Evolutionary conservation across 768 basidiomycete species (phyloP).

Genomic region (Mycena epipterygia): DNA sequence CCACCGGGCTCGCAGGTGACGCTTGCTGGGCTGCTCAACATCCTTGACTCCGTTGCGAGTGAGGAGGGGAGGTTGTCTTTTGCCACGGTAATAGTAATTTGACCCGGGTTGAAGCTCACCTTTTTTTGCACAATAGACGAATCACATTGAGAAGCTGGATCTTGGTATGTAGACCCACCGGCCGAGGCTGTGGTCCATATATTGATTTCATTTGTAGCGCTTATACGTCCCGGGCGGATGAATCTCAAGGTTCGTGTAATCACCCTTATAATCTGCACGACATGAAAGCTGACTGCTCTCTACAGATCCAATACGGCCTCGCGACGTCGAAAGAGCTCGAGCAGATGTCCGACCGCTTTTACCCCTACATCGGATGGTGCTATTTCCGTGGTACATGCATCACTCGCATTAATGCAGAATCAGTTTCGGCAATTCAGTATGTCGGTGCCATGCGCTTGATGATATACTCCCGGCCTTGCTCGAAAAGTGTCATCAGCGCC

Average conservation of each 20-base stretch:
- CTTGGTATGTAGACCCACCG: constrained; percentile 36
- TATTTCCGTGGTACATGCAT: too few species aligned
- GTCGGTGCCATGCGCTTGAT: too few species aligned
- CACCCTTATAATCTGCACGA: not conserved
- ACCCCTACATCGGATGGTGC: constrained; percentile 19
- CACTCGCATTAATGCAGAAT: too few species aligned
- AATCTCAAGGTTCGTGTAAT: constrained; percentile 41
- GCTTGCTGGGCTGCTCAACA: constrained; percentile 50
- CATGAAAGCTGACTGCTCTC: not conserved
- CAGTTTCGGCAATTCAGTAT: too few species aligned
- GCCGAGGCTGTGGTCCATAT: not conserved
- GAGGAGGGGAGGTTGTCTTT: constrained; percentile 51
- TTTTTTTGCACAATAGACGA: constrained; percentile 36
- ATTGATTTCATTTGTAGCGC: constrained; percentile 25
- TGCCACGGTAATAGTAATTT: too few species aligned
- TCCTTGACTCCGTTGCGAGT: constrained; percentile 48
- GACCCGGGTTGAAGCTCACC: not conserved
- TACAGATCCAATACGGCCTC: constrained; percentile 40
- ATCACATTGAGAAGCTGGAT: constrained; percentile 48
- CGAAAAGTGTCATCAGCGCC: too few species aligned
- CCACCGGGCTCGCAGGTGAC: constrained; percentile 42
- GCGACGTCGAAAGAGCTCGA: constrained; percentile 42
- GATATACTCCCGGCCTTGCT: too few species aligned
- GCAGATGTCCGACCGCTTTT: constrained; percentile 47
- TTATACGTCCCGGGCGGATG: constrained; percentile 50